Conservation (phyloP, 495 filamentous ascomycete genomes). For the Acidiella bohemica region DNA sequence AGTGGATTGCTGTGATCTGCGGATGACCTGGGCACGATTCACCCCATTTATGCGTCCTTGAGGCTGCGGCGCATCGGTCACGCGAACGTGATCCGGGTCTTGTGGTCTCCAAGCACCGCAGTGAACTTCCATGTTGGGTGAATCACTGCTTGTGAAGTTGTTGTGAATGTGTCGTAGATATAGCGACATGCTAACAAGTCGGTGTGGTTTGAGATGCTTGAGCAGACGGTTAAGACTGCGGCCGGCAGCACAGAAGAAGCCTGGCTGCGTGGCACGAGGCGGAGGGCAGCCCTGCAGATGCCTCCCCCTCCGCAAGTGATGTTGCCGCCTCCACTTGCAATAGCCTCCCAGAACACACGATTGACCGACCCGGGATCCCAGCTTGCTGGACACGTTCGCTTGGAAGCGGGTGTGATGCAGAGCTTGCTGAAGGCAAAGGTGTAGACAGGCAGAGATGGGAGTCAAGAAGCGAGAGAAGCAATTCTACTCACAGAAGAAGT, state of each 20-base stretch:
- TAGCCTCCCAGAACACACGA: neutral
- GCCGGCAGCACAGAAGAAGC: neutral
- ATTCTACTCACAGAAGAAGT: neutral
- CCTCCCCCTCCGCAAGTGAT: constrained; percentile 3
- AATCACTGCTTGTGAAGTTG: neutral
- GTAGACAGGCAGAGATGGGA: neutral
- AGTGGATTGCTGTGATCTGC: neutral
- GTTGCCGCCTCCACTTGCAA: no score
- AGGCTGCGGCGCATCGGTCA: constrained; percentile 1
- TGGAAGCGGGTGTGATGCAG: no score
- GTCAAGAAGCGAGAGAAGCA: neutral
- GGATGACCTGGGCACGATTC: neutral
- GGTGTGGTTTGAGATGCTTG: neutral
- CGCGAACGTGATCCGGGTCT: neutral
- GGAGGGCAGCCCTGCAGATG: neutral
- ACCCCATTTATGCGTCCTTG: no score
- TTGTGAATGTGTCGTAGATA: neutral
- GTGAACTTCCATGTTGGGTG: neutral
- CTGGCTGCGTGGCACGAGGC: neutral
- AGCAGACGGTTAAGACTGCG: constrained; percentile 1
- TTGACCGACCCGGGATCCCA: neutral
- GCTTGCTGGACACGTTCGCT: no score
- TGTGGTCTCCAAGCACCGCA: neutral
- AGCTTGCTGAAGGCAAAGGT: no score
- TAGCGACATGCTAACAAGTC: neutral